Evolutionary conservation across 371 early-diverging fungal genomes (phyloP), one percentile per base, ranked within the genome.

Genomic region (Astathelohania contejeani): DNA sequence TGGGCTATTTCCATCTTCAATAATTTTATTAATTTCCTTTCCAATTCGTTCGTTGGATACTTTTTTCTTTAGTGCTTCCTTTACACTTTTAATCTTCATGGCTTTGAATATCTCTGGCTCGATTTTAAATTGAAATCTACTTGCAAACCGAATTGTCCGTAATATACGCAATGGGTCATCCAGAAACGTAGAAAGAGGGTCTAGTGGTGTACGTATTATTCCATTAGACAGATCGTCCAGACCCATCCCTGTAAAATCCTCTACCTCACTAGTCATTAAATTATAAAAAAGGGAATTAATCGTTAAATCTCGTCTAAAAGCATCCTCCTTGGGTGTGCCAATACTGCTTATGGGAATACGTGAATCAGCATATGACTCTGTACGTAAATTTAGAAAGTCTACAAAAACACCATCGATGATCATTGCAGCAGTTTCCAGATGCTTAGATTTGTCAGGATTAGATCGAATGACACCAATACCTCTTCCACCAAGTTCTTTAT

Each of bases 211-310:
- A 42, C 90, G 40, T 23, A 76, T 60, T 12, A 72, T 51, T 49
- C 50, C 51, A 12, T 61, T 53, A 29, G 60, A 43, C 19, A 76
- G 52, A 42, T 76, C 77, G n/a, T 55, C 7, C 16, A 75, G 1
- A 2, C 77, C 77, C 26, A 64, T 76, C 22, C 79, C 74, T 0
- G 89, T 89, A 54, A 80, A 87, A 67, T 96, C 97, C 73, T 96
- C 97, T 0, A 96, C 84, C 32, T 74, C 26, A 0, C 70, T 63
- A 0, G 88, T 83, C 61, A 84, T 81, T 19, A 98, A 76, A 72
- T 95, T 98, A 75, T 89, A 98, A 61, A 94, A 94, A 46, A 98
- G 76, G 23, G 94, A 80, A 65, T 98, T 98, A 71, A 98, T 90
- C 14, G 96, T 95, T 3, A 84, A 83, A 73, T 98, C 99, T 25